These are phyloP conservation scores for Pestalotiopsis sp. DNA, from an alignment of 2,329 filamentous ascomycete genomes.

Conservation along the genomic window DNA sequence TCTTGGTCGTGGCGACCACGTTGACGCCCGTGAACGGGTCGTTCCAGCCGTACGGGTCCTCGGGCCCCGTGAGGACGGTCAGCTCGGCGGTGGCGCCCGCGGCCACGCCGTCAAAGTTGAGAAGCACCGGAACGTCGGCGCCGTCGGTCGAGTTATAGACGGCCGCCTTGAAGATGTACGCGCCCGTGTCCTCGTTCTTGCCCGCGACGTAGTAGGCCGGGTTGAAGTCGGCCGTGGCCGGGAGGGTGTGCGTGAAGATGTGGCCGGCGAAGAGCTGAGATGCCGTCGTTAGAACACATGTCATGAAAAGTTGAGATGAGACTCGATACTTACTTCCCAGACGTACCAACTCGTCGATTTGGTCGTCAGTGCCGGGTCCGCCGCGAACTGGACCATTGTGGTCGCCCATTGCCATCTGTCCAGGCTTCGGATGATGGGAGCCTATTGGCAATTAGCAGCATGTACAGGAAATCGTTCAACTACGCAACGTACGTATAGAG, in stretches of 20 bases:
- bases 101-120: conserved; percentile 46
- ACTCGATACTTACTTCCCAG: conserved; percentile 37
- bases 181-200: conserved; percentile 40
- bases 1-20: conserved; percentile 45
- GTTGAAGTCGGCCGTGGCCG: conserved; percentile 41
- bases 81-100: conserved; percentile 15
- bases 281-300: conserved; percentile 4
- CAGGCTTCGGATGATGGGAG: conserved; percentile 51
- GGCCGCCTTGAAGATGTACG: conserved; percentile 52
- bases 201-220: conserved; percentile 56
- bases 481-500: conserved; percentile 42
- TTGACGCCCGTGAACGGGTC: conserved; percentile 46
- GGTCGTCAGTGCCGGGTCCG: conserved; percentile 50
- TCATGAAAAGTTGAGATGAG: background rate
- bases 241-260: conserved; percentile 48
- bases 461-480: background rate
- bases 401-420: conserved; percentile 54
- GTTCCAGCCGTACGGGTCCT: conserved; percentile 45
- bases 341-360: conserved; percentile 52
- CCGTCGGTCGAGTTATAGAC: conserved; percentile 54
- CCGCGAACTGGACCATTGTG: conserved; percentile 52
- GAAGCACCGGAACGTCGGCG: conserved; percentile 45
- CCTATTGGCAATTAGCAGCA: conserved; percentile 20
- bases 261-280: conserved; percentile 47
- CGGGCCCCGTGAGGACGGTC: conserved; percentile 45